Evolutionary conservation across 352 stramenopile species (phyloP).

Genomic region (Globisporangium paddicum): DNA sequence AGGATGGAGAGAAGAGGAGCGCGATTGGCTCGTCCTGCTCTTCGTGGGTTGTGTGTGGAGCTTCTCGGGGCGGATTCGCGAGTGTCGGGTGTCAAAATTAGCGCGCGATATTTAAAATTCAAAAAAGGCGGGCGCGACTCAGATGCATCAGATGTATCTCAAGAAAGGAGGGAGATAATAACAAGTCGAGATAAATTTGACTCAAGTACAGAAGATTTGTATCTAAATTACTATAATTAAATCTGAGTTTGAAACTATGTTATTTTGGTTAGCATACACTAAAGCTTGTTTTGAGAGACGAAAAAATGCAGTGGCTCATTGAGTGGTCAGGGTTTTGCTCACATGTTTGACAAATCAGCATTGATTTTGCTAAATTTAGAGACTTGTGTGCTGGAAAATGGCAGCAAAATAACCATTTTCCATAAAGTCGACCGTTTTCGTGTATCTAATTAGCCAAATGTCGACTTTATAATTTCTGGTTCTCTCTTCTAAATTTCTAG

Average conservation of each 20-base stretch:
- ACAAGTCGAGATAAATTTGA: neutral
- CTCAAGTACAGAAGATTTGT: neutral
- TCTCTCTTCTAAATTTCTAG: too few species aligned
- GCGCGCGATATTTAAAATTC: conserved; percentile 13
- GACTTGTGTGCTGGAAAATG: too few species aligned
- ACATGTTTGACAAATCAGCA: neutral
- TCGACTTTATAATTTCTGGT: too few species aligned
- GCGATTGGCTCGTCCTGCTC: neutral
- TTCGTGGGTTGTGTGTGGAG: neutral
- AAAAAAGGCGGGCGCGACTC: neutral
- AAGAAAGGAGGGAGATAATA: neutral
- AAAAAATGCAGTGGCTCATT: neutral
- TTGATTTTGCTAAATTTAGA: neutral
- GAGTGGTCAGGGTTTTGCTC: neutral
- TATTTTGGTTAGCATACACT: too few species aligned
- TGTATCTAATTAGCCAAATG: too few species aligned
- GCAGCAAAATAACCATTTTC: too few species aligned
- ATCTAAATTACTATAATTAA: neutral
- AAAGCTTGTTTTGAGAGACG: too few species aligned
- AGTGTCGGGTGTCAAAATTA: neutral
- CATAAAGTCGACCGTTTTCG: too few species aligned
- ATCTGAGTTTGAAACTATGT: too few species aligned
- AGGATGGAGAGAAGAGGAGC: neutral
- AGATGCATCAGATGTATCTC: neutral
- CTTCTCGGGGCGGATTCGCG: conserved; percentile 4